phyloP scores from a whole-genome alignment of 306 rosid genomes.

The Spatholobus suberectus region DNA sequence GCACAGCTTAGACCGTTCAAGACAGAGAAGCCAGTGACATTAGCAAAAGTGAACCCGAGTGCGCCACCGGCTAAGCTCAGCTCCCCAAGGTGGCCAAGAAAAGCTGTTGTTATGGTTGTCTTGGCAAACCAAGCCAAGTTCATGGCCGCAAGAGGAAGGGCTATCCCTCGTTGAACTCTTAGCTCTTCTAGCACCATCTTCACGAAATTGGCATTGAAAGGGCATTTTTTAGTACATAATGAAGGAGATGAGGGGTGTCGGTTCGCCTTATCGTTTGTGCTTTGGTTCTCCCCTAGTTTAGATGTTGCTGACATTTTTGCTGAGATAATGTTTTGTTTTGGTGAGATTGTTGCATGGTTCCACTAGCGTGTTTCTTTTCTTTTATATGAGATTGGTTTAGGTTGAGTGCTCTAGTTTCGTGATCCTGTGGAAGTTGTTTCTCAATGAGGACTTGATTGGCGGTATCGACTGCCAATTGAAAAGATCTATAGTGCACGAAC shows the following conservation, averaged over 20 bases:
- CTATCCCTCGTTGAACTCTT: constrained; percentile 52
- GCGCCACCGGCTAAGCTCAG: constrained; percentile 72
- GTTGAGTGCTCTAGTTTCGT: constrained; percentile 58
- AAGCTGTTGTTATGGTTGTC: constrained; percentile 67
- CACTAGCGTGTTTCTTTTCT: not conserved
- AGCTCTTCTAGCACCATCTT: constrained; percentile 58
- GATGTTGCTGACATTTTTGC: constrained; percentile 48
- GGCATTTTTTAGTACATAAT: constrained; percentile 38
- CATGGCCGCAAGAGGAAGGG: constrained; percentile 68
- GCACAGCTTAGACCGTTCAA: constrained; percentile 70
- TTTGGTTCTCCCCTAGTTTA: constrained; percentile 36
- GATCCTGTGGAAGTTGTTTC: constrained; percentile 9
- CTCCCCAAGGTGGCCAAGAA: constrained; percentile 69
- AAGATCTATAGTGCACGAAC: constrained; percentile 49
- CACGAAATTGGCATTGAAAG: constrained; percentile 3
- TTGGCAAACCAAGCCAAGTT: constrained; percentile 71
- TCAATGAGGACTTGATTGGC: constrained; percentile 26
- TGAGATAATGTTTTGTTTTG: constrained; percentile 29
- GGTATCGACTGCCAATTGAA: constrained; percentile 28
- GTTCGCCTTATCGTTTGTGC: constrained; percentile 22
- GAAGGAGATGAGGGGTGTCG: constrained; percentile 20
- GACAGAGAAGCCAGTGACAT: constrained; percentile 81
- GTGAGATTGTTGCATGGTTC: constrained; percentile 20
- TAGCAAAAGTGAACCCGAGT: constrained; percentile 75
- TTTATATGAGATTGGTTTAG: constrained; percentile 26